Base-by-base conservation (phyloP, 192 early-diverging fungal genomes). In the Coemansia sp. region DNA sequence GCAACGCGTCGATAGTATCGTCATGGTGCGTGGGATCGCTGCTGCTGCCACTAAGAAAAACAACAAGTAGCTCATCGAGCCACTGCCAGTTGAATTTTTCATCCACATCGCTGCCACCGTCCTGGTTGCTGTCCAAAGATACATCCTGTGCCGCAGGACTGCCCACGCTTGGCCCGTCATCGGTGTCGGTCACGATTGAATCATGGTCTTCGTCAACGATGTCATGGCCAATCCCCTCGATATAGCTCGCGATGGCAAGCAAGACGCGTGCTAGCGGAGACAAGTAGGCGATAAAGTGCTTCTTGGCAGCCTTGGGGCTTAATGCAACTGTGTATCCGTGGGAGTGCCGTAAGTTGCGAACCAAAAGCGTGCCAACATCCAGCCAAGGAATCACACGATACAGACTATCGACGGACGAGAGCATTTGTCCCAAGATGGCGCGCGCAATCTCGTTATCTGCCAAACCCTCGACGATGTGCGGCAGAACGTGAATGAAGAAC, bases 221-320 rank as follows among this genome's bases (percentile, higher is more conserved):
- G 53, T 24, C 49, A n/a, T 45, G 20, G 1, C 37, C 49, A 18
- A 18, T 13, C n/a, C 73, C 62, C 30, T 69, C 67, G 29, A 64
- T 61, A 59, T 70, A 63, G 11, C 12, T 20, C 3, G 74, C 62
- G 39, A 82, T 70, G 15, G 66, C 70, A 39, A 82, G 27, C n/a
- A 82, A 64, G 20, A 82, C 50, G 11, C 79, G 74, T 6, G 79
- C 71, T 18, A 82, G 62, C 6, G 79, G 79, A 49, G 79, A 76
- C 41, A 82, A 18, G 22, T 65, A 76, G 2, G 64, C 49, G n/a
- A 82, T 53, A 67, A 82, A 82, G 40, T 82, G 60, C 22, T 38
- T 16, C 50, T 76, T 82, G 7, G 79, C 79, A 13, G 58, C 18
- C 2, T 35, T 12, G 3, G 74, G 18, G n/a, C 22, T 52, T 65